Base-by-base conservation (phyloP, 2,329 filamentous ascomycete species). In the Lachnellula occidentalis region DNA sequence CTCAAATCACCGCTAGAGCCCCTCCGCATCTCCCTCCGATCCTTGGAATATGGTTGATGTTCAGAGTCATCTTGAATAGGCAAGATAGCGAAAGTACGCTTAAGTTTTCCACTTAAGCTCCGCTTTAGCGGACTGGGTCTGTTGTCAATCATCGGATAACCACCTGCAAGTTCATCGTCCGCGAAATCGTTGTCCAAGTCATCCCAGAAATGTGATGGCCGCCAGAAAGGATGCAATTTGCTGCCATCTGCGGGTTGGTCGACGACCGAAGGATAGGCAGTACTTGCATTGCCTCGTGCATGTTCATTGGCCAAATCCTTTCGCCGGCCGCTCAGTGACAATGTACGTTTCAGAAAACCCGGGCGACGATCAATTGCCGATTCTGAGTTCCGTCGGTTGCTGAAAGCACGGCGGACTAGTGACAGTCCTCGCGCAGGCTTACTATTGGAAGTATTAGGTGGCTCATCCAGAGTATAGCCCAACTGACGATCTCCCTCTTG, bases 151-250 rank as follows among this genome's bases (percentile, higher is more conserved):
- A 72, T 69, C 12, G 79, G 76, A 58, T 81, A 79, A 9, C 34
- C 37, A 50, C 53, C 52, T 34, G 57, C 45, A 48, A 60, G 53
- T 34, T 61, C 59, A 34, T 64, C 59, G 19, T 64, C 61, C 19
- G 57, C 56, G 45, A 59, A 58, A 68, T 73, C 70, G 8, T 72
- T 71, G 12, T 73, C 70, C 0, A 72, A 64, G 19, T 73, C 71
- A 43, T 73, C 68, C 51, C 68, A 70, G 50, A 70, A 72, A 61
- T 76, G 76, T 14, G 77, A 69, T n/a, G 82, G 82, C 6, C 78
- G 74, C 82, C 82, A 86, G 62, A 79, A 78, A 1, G 82, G 81
- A 66, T 86, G 82, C 14, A 85, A 68, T 59, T 76, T 80, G 46
- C 74, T 73, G 39, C 76, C 75, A 45, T 86, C 81, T 2, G 73